Base-by-base conservation (phyloP, 2,329 filamentous ascomycete genomes). In the Botrytis medusae region DNA sequence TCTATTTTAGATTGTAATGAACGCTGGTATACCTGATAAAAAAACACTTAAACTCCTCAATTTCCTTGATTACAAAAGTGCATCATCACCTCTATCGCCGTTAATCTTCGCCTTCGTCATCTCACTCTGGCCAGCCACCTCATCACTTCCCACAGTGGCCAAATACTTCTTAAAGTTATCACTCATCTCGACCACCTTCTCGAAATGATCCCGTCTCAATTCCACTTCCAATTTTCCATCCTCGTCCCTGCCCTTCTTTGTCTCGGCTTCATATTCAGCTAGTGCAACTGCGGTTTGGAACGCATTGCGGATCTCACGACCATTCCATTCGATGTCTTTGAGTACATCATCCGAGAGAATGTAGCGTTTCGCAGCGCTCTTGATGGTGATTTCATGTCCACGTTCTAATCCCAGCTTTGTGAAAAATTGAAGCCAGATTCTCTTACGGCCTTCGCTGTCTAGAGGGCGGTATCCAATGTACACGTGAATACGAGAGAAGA, bases 401-500 rank as follows among this genome's bases (percentile, higher is more conserved):
- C 76, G 65, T 48, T 79, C 76, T 4, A 48, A 70, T 51, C 75
- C 71, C 2, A 79, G 63, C 63, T 77, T 77, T 5, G 74, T 40
- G 63, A 79, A 78, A 40, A 74, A 74, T 34, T 77, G 78, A 18
- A 76, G 72, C 80, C 81, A 83, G 48, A 83, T 79, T 46, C 79
- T 73, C 37, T 69, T 76, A 1, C 79, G 74, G 0, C 77, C 76
- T 14, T 78, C 76, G 5, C 75, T 65, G 29, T 75, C 76, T 0
- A 81, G 73, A 6, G 76, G 74, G n/a, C 77, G 75, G 69, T 83
- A 83, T 22, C 76, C 74, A 40, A 83, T 76, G 4, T 78, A 75
- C 5, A 83, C 78, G 63, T 83, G 82, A 63, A 83, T 82, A 20
- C 82, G 79, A 22, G 78, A 80, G 44, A 80, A 79, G 74, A 85